Evolutionary conservation across 768 basidiomycete species (phyloP), one percentile per base, ranked within the genome.

Genomic region (Tylopilus subfusipes): DNA sequence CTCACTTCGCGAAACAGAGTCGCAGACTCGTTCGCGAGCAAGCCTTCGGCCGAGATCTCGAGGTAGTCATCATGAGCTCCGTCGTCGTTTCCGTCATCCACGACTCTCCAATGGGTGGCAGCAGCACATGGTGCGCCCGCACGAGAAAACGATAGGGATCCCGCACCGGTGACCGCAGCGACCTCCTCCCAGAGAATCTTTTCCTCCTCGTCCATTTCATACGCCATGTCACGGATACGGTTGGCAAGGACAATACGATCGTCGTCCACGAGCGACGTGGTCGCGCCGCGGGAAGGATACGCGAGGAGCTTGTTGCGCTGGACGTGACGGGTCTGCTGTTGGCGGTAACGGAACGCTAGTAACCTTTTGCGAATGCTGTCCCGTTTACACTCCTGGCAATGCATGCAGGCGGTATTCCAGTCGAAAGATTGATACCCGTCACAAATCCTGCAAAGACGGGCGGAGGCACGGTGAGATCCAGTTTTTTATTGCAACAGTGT

Each of bases 151-250:
- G 57, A 22, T 9, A 52, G 34, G 4, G 57, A 55, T 21, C 52
- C 58, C 0, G 42, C 45, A 16, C 57, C 61, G 3, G 66, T 68
- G 39, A 54, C 61, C 29, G 60, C 64, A 39, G 63, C 59, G 24
- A 70, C 57, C 46, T 70, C 69, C 19, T 62, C 61, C 66, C 68
- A 72, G 14, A 70, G 48, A 44, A 47, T 56, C 44, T 56, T 60
- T 43, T 70, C 69, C 19, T 70, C 64, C 2, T 70, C 69, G 29
- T 63, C 59, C 30, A 57, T 29, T 18, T 55, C 68, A 24, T 63
- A 60, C 47, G 59, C 48, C 42, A 7, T 53, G 33, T 65, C 57
- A 0, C 63, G 56, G 18, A 58, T 49, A 12, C 48, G 54, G 13
- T 42, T 30, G 0, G 61, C 61, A 2, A 53, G 48, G n/a, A 50